A percentile compares a stretch with the other conserved stretches of the same genome.
Conservation (phyloP, 2,329 filamentous ascomycete genomes). For the Proliferodiscus dingleyae region DNA sequence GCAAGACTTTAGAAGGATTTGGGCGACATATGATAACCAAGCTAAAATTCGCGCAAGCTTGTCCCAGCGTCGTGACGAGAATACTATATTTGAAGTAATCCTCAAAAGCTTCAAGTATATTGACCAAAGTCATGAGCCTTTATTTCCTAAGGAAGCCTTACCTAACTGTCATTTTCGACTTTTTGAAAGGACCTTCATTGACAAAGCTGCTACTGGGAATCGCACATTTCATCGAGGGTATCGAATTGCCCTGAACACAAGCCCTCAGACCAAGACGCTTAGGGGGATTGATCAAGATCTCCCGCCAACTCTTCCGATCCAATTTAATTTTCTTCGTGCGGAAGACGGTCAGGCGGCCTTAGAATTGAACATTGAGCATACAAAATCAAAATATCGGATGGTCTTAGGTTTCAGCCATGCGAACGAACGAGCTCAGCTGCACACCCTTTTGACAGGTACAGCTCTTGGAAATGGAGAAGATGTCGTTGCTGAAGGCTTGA, state of each 20-base stretch:
- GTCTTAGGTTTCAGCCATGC: constrained; percentile 71
- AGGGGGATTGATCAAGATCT: constrained; percentile 71
- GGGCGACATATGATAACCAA: constrained; percentile 82
- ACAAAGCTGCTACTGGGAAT: constrained; percentile 67
- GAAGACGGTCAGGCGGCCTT: constrained; percentile 66
- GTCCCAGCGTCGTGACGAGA: constrained; percentile 64
- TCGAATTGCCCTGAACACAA: constrained; percentile 72
- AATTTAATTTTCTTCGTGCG: constrained; percentile 71
- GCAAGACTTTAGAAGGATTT: constrained; percentile 72
- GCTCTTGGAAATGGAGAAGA: constrained; percentile 63
- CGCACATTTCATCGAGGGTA: constrained; percentile 74
- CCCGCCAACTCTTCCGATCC: constrained; percentile 59
- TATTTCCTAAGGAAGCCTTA: constrained; percentile 72
- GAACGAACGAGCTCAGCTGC: constrained; percentile 65
- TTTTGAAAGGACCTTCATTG: constrained; percentile 66
- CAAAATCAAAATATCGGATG: constrained; percentile 52
- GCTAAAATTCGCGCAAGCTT: constrained; percentile 69
- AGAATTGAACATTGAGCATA: constrained; percentile 54
- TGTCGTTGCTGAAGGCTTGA: constrained; percentile 63
- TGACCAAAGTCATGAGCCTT: constrained; percentile 63
- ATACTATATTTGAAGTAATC: constrained; percentile 61
- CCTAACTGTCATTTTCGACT: constrained; percentile 67
- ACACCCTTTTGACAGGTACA: constrained; percentile 69
- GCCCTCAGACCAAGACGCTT: constrained; percentile 69
- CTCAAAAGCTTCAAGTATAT: constrained; percentile 77